Percentiles rank a stretch among this genome's conserved stretches.
Conservation (phyloP, 495 filamentous ascomycete species). For the Podospora tetraspora region DNA sequence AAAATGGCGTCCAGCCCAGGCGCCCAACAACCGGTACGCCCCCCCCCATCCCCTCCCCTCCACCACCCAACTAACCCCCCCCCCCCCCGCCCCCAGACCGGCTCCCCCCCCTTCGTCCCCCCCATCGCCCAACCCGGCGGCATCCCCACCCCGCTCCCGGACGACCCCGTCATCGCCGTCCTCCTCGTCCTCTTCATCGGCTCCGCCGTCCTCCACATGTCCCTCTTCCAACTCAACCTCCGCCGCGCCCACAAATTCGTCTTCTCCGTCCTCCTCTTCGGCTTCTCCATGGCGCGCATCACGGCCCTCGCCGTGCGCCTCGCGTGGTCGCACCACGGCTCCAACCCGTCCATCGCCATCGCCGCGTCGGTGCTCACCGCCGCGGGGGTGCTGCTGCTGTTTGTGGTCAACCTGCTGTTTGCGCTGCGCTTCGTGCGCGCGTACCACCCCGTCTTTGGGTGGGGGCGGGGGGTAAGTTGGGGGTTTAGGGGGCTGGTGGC, state of each 20-base stretch:
- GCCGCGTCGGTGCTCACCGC: conserved; percentile 67
- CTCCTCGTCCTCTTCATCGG: conserved; percentile 62
- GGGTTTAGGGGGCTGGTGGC: conserved; percentile 53
- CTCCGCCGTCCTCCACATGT: conserved; percentile 55
- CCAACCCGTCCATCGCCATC: conserved; percentile 54
- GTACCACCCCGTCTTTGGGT: conserved; percentile 61
- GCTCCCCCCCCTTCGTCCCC: conserved; percentile 31
- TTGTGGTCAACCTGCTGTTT: conserved; percentile 73
- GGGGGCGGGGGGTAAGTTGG: conserved; percentile 45
- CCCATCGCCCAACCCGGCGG: conserved; percentile 52
- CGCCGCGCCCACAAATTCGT: conserved; percentile 59
- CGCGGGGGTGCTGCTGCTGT: conserved; percentile 70
- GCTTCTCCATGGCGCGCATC: conserved; percentile 70
- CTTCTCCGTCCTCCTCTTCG: conserved; percentile 60
- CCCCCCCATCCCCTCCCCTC: neutral
- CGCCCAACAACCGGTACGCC: neutral
- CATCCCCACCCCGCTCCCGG: conserved; percentile 47
- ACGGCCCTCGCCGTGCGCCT: conserved; percentile 60
- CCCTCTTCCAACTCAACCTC: conserved; percentile 54
- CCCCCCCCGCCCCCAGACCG: conserved; percentile 6
- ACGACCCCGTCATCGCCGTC: conserved; percentile 58
- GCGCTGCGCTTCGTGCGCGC: conserved; percentile 69
- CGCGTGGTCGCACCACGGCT: conserved; percentile 45
- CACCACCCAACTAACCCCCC: neutral
- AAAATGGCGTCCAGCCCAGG: conserved; percentile 3